Base-by-base conservation (phyloP, 2,329 filamentous ascomycete species). In the Fusarium zealandicum region DNA sequence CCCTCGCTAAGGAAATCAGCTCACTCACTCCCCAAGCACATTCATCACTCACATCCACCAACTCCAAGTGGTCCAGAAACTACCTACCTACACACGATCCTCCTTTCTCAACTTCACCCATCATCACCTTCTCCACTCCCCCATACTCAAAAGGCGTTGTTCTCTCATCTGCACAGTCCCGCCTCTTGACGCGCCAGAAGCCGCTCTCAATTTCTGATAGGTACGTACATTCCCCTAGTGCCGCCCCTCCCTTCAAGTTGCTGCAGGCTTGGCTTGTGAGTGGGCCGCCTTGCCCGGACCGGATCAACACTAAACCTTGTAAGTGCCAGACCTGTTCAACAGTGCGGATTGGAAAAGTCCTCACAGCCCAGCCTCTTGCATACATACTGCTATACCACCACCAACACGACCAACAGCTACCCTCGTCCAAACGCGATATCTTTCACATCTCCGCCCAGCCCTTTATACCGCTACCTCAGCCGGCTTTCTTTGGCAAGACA, bases 341-440 rank as follows among this genome's bases (percentile, higher is more conserved):
- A 76, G 73, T 76, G 73, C 73, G 73, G 73, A 75, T 75, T 75
- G 70, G 69, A 73, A 76, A 73, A 74, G 68, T 70, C 66, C 65
- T 73, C 63, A 75, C 73, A 74, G 70, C 67, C 72, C 70, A 70
- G 67, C 71, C 67, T 71, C 69, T 68, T 66, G 46, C 64, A 66
- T 66, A 53, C 46, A 49, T 60, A 43, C 52, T 22, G 44, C 49
- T 59, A 51, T 43, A 51, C 31, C 55, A 66, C 30, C 13, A 44
- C 47, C 14, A 51, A 47, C 60, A 56, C 61, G 22, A 54, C 54
- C 66, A 65, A 62, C 63, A 55, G 45, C 54, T 60, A 51, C 46
- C 59, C 62, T 57, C 41, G 42, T 36, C 48, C 39, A 55, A 37
- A 60, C 63, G 59, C 58, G 64, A 64, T 54, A 62, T 49, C 48